phyloP scores from a whole-genome alignment of 768 basidiomycete genomes.

The Steccherinum ochraceum region DNA sequence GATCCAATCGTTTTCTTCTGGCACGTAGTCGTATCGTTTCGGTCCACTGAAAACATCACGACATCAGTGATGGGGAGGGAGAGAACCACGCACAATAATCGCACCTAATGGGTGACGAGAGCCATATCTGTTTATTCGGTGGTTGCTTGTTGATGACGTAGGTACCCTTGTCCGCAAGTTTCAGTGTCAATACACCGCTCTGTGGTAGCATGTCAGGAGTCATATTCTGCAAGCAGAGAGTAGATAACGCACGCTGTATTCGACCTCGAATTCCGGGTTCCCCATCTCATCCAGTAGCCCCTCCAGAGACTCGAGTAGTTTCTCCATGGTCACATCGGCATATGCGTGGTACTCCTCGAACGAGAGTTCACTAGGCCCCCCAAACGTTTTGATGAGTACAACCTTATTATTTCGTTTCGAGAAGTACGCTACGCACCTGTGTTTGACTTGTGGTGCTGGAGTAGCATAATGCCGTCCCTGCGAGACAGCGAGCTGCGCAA shows the following conservation, averaged over 20 bases:
- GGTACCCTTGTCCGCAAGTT: conserved; percentile 69
- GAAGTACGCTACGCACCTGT: conserved; percentile 34
- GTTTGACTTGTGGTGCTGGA: conserved; percentile 50
- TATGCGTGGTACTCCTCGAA: conserved; percentile 62
- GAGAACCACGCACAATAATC: conserved; percentile 11
- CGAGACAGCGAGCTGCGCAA: neutral
- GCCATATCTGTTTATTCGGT: conserved; percentile 96
- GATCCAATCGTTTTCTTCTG: conserved; percentile 56
- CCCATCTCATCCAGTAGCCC: conserved; percentile 54
- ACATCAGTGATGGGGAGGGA: neutral
- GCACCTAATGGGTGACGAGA: conserved; percentile 84
- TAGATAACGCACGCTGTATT: conserved; percentile 65
- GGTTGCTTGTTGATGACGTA: conserved; percentile 98
- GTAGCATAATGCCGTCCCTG: conserved; percentile 29
- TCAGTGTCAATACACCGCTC: conserved; percentile 89
- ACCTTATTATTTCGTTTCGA: neutral
- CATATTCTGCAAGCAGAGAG: neutral
- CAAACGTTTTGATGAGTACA: too few species aligned
- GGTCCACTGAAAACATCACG: conserved; percentile 57
- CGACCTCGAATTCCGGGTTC: conserved; percentile 67
- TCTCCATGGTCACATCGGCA: conserved; percentile 75
- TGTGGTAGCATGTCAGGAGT: conserved; percentile 22
- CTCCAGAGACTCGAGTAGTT: conserved; percentile 70
- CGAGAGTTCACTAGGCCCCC: conserved; percentile 49
- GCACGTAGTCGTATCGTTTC: conserved; percentile 81